Conservation (phyloP, 192 early-diverging fungal species). For the Kickxella alabastrina region DNA sequence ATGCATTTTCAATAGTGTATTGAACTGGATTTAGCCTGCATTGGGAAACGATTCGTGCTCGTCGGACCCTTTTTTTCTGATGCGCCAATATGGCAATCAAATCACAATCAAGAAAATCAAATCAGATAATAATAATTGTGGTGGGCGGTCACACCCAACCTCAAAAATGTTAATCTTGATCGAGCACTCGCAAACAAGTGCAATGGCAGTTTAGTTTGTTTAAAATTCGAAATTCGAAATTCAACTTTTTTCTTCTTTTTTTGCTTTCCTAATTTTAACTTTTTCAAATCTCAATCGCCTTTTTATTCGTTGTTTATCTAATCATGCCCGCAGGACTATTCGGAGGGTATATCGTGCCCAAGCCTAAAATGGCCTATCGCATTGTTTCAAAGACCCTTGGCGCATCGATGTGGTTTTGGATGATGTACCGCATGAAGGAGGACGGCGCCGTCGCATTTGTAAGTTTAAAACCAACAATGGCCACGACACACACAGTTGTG, state of each 20-base stretch:
- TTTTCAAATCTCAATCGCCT: not conserved
- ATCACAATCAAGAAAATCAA: no score
- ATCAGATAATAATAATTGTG: no score
- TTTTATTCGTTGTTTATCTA: no score
- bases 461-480: conserved; percentile 45
- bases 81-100: not conserved
- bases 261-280: not conserved
- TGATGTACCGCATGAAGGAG: conserved; percentile 79
- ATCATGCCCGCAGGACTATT: conserved; percentile 35
- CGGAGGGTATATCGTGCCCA: conserved; percentile 43
- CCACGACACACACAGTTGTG: no score
- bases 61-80: no score
- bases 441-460: conserved; percentile 67
- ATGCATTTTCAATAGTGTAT: no score
- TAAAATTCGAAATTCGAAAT: not conserved
- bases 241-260: not conserved
- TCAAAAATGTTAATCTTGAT: no score
- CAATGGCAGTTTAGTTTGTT: no score
- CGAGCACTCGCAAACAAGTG: no score
- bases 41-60: no score
- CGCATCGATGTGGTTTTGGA: conserved; percentile 78
- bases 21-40: no score
- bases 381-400: conserved; percentile 61
- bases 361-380: conserved; percentile 46
- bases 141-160: no score